Evolutionary conservation across 192 early-diverging fungal genomes (phyloP).

Genomic region (Backusella psychrophila): DNA sequence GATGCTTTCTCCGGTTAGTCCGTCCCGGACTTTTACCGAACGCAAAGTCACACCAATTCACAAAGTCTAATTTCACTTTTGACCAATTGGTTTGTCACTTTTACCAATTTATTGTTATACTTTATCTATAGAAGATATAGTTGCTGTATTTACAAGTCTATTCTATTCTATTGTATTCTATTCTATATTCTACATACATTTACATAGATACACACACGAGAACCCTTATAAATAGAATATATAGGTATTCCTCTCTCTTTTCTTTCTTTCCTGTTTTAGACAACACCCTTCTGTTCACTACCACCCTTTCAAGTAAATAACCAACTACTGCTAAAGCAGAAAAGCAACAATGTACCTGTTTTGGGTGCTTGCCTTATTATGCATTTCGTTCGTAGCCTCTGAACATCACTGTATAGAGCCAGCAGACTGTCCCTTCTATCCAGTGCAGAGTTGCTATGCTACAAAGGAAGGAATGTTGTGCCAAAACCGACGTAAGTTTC

Average conservation of each 20-base stretch:
- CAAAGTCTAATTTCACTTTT: too few species aligned
- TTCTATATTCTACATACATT: too few species aligned
- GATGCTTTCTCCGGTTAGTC: background rate
- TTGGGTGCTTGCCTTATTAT: conserved; percentile 9
- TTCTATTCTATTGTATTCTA: too few species aligned
- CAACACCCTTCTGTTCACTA: background rate
- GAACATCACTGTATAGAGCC: conserved; percentile 26
- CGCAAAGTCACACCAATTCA: background rate
- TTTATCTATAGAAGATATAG: background rate
- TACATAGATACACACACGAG: too few species aligned
- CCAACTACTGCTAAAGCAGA: background rate
- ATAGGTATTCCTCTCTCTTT: background rate
- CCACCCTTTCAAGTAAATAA: background rate
- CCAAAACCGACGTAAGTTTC: conserved; percentile 17
- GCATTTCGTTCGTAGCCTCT: background rate
- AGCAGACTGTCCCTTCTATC: conserved; percentile 31
- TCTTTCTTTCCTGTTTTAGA: background rate
- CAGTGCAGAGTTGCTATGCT: conserved; percentile 31
- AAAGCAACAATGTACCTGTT: conserved; percentile 5
- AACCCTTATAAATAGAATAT: background rate
- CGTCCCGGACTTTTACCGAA: background rate
- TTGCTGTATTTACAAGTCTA: background rate
- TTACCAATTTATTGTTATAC: too few species aligned
- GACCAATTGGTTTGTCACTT: too few species aligned
- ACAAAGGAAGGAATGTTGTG: conserved; percentile 24